Base-by-base conservation (phyloP, 2,329 filamentous ascomycete species). In the Rutstroemia sydowiana region DNA sequence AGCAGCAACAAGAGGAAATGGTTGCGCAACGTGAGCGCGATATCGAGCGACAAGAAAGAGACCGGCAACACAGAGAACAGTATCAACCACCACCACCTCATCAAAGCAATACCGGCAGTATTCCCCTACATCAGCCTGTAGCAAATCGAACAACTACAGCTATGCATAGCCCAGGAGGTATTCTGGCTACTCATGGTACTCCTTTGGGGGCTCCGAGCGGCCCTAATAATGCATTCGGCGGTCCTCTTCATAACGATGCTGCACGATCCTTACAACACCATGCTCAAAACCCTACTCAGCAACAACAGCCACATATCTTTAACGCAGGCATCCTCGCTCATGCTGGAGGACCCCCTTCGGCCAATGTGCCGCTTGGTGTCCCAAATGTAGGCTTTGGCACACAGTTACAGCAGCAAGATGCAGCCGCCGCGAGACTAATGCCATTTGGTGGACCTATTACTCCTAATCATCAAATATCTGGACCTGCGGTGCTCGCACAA, bases 101-200 rank as follows among this genome's bases (percentile, higher is more conserved):
- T 65, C 91, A 96, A 68, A 93, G 86, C 70, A 91, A 88, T 65
- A 84, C 88, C 36, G 88, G 86, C 52, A 89, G 91, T 2, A 88
- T 95, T 50, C 89, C 91, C 50, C 85, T 97, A 62, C 92, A 97
- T 70, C 92, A 97, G 69, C 92, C 92, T 5, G 90, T 96, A 54
- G 92, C 92, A 56, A 82, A 90, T 65, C 76, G 91, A 70, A 75
- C 89, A 57, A 72, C 85, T 52, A 86, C 84, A 57, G 86, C 88
- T 48, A 95, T 96, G 52, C 92, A 95, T 66, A 95, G 90, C 42
- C 92, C 92, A 1, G 92, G 93, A 59, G 92, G 92, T 8, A 77
- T 97, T 32, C 79, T 97, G 36, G 81, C 85, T 8, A 88, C 84
- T 59, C 82, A 89, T 61, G 82, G 83, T 48, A 75, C 73, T 14